phyloP scores from a whole-genome alignment of 306 rosid species.

The Acacia acuminata region DNA sequence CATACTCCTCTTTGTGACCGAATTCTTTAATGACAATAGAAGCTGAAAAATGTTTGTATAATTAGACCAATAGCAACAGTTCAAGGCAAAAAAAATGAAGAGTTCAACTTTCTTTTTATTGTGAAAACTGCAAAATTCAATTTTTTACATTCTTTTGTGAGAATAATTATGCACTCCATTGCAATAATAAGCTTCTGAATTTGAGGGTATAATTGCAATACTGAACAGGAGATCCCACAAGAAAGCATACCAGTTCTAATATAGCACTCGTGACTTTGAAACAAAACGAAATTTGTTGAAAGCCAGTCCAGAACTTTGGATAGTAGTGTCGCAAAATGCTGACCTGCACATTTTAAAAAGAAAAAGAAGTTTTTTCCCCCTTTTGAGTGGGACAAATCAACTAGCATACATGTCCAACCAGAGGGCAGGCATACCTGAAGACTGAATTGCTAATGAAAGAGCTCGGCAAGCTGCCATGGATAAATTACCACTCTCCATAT shows the following conservation, averaged over 20 bases:
- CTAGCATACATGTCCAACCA: slow-evolving; percentile 12
- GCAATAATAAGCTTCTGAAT: neutral
- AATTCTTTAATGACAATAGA: slow-evolving; percentile 90
- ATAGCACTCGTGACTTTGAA: slow-evolving; percentile 92
- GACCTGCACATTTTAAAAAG: slow-evolving; percentile 57
- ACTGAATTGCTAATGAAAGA: slow-evolving; percentile 86
- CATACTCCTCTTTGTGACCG: slow-evolving; percentile 82
- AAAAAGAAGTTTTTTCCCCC: neutral
- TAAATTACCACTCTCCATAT: slow-evolving; percentile 87
- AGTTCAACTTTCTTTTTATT: neutral
- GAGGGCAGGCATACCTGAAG: slow-evolving; percentile 65
- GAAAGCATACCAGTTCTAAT: slow-evolving; percentile 75
- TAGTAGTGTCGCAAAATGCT: slow-evolving; percentile 69
- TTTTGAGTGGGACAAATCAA: slow-evolving; percentile 18
- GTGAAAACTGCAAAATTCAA: slow-evolving; percentile 3
- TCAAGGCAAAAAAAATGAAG: slow-evolving; percentile 16
- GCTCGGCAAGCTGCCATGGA: slow-evolving; percentile 93
- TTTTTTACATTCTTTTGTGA: neutral
- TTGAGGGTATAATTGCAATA: neutral
- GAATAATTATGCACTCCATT: neutral
- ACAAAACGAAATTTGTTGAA: slow-evolving; percentile 74
- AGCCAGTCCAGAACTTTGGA: slow-evolving; percentile 87
- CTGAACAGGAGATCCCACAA: slow-evolving; percentile 6
- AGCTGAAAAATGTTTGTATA: slow-evolving; percentile 59
- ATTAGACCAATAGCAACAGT: slow-evolving; percentile 28